phyloP scores from a whole-genome alignment of 1,284 basidiomycete species.

The Marasmius sp. region DNA sequence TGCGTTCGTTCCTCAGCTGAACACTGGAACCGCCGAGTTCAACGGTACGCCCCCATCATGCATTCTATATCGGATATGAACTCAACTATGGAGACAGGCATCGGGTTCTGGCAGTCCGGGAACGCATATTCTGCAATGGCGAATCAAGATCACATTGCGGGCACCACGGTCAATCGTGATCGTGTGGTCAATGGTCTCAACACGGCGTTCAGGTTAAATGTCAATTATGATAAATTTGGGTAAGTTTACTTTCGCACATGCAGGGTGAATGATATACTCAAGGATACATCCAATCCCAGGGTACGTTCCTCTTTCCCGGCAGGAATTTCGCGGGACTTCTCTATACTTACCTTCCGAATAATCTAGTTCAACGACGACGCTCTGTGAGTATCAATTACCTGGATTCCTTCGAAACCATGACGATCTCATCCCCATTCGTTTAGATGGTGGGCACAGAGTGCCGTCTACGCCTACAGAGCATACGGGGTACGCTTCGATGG shows the following conservation, averaged over 20 bases:
- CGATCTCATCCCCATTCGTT: neutral
- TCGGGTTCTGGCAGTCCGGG: slow-evolving; percentile 50
- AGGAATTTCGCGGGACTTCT: neutral
- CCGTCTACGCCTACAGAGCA: slow-evolving; percentile 45
- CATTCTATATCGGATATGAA: neutral
- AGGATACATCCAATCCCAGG: slow-evolving; percentile 11
- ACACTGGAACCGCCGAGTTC: slow-evolving; percentile 36
- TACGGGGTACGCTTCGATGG: slow-evolving; percentile 27
- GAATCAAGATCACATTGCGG: slow-evolving; percentile 39
- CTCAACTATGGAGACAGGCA: slow-evolving; percentile 26
- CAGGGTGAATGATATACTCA: slow-evolving; percentile 1
- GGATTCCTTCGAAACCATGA: neutral
- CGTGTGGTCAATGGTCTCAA: slow-evolving; percentile 40
- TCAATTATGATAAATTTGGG: slow-evolving; percentile 43
- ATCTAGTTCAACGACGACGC: slow-evolving; percentile 46
- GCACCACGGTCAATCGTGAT: slow-evolving; percentile 33
- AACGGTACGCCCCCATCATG: slow-evolving; percentile 28
- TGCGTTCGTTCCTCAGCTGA: slow-evolving; percentile 35
- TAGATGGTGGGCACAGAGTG: slow-evolving; percentile 55
- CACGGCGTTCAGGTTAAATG: slow-evolving; percentile 34
- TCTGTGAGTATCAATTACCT: slow-evolving; percentile 27
- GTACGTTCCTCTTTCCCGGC: slow-evolving; percentile 11
- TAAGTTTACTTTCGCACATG: slow-evolving; percentile 16
- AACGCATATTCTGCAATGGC: slow-evolving; percentile 48
- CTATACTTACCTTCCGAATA: slow-evolving; percentile 4